Percentiles rank a stretch among this genome's conserved stretches.
phyloP scores from a whole-genome alignment of 2,329 filamentous ascomycete species.

The Pyrenophora tritici-repentis region DNA sequence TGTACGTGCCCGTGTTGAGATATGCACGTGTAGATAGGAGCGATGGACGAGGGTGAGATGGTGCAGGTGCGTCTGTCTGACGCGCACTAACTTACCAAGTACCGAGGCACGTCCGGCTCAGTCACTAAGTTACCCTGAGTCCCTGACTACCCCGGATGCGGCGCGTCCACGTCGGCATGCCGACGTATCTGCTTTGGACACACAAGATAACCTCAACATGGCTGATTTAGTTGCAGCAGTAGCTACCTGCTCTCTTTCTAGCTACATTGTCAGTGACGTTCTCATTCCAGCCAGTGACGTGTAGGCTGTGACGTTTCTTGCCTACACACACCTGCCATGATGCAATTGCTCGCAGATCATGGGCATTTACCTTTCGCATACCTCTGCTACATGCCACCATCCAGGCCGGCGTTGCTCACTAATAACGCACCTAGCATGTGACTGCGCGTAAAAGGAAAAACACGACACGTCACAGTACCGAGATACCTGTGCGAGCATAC shows the following conservation, averaged over 20 bases:
- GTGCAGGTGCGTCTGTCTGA: constrained; percentile 24
- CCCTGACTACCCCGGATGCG: constrained; percentile 18
- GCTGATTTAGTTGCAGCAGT: background rate
- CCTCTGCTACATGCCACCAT: too few species aligned
- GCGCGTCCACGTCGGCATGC: constrained; percentile 9
- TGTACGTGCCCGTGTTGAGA: constrained; percentile 18
- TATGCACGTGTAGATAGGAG: constrained; percentile 32
- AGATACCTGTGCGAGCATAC: background rate
- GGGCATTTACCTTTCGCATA: background rate
- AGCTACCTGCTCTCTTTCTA: too few species aligned
- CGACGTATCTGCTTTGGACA: background rate
- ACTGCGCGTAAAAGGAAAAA: constrained; percentile 28
- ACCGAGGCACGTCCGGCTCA: constrained; percentile 38
- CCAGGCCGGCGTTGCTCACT: too few species aligned
- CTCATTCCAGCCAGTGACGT: too few species aligned
- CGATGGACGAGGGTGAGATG: constrained; percentile 29
- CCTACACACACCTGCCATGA: too few species aligned
- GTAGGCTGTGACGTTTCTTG: too few species aligned
- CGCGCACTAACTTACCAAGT: constrained; percentile 20
- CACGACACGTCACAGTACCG: constrained; percentile 1
- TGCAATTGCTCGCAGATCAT: too few species aligned
- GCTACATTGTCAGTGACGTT: too few species aligned
- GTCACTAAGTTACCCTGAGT: background rate
- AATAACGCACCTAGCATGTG: constrained; percentile 26
- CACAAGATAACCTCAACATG: background rate